Evolutionary conservation across 306 rosid species (phyloP), one percentile per base, ranked within the genome.

Genomic region (Elaeagnus macrophylla): DNA sequence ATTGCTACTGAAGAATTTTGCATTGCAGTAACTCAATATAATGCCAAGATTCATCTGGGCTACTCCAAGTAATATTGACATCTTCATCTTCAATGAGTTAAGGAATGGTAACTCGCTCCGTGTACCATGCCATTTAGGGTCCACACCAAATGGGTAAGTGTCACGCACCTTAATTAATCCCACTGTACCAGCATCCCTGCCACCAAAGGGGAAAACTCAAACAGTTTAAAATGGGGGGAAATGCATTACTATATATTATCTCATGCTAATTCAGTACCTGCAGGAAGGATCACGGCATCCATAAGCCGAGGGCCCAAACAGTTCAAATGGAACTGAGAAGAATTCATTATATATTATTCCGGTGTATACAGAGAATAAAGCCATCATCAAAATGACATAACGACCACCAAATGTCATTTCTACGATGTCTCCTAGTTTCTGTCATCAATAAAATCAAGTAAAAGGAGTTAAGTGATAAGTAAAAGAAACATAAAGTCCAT

Each of bases 371-470:
- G 96, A 88, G 70, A 88, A 88, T 53, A 84, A 70, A 12, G 90
- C 79, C 96, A 88, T 79, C 96, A 84, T 71, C 80, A 74, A 15
- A 62, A 88, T 73, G 45, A 88, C 62, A 62, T 81, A 88, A 56
- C 88, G 87, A 40, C 90, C 85, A 37, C 94, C 90, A 59, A 88
- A 88, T 37, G 81, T 75, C 94, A 88, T 84, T 77, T 88, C 85
- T 57, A 81, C 17, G 20, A 88, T 81, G 81, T 84, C 94, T 62
- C 94, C 90, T 42, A 84, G 90, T 79, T 84, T 88, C 96, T 84
- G 83, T 62, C 45, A 65, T 67, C 59, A 67, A 77, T 62, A 72
- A 64, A 64, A 75, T 62, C 49, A 51, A 68, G 72, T 69, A 53
- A 79, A 77, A 36, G 7, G 52, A 53, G 38, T 51, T 37, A 15